These are phyloP conservation scores for Chrysoporthe austroafricana DNA, from an alignment of 2,329 filamentous ascomycete genomes.

Conservation along the genomic window DNA sequence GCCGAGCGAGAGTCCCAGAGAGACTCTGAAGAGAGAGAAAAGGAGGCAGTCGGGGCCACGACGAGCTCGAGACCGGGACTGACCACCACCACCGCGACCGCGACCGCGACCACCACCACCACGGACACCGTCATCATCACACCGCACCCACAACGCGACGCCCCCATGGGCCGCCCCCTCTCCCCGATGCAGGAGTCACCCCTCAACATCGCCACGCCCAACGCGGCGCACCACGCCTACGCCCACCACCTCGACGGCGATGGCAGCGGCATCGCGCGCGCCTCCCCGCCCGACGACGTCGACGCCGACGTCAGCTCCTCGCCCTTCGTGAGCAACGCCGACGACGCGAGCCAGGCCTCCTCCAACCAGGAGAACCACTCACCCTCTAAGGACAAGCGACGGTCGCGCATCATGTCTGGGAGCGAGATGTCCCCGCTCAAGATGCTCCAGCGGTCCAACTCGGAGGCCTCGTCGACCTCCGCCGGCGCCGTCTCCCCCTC, in stretches of 20 bases:
- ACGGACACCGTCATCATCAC: background rate
- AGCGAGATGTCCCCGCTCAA: conserved; percentile 61
- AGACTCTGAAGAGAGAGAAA: background rate
- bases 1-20: background rate
- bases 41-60: background rate
- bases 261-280: background rate
- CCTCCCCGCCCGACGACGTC: conserved; percentile 32
- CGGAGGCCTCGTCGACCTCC: conserved; percentile 34
- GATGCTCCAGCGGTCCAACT: conserved; percentile 48
- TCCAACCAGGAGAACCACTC: conserved; percentile 52
- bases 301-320: conserved; percentile 38
- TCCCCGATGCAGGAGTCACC: conserved; percentile 27
- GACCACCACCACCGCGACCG: too few species aligned
- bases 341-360: conserved; percentile 35
- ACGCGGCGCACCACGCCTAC: conserved; percentile 14
- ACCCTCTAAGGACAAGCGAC: conserved; percentile 50
- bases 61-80: too few species aligned
- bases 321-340: conserved; percentile 38
- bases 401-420: conserved; percentile 61
- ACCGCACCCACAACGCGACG: background rate
- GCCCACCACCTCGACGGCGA: background rate
- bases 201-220: conserved; percentile 15
- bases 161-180: conserved; percentile 21
- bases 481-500: conserved; percentile 24
- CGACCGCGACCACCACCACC: background rate